Evolutionary conservation across 2,329 filamentous ascomycete species (phyloP).

Genomic region (Simplicillium aogashimaense): DNA sequence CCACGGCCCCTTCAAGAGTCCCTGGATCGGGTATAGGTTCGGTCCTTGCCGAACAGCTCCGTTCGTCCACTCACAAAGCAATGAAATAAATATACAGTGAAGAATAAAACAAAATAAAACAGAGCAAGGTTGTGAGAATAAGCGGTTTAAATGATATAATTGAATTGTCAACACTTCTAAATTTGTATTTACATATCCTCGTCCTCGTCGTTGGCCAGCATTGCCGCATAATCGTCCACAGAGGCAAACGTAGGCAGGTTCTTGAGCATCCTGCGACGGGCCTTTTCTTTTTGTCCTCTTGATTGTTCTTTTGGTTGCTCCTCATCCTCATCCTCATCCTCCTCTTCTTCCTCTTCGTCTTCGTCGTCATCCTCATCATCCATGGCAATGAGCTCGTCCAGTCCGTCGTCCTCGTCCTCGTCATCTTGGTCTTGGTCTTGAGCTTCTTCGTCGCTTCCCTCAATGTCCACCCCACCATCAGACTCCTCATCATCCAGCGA

Average conservation of each 20-base stretch:
- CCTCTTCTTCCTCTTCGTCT: slow-evolving; percentile 52
- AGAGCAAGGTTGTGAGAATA: no score
- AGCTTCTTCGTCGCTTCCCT: slow-evolving; percentile 25
- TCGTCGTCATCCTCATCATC: slow-evolving; percentile 27
- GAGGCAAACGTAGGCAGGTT: slow-evolving; percentile 87
- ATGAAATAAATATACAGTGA: no score
- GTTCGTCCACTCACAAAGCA: no score
- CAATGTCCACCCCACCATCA: slow-evolving; percentile 29
- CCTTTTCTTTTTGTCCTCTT: slow-evolving; percentile 18
- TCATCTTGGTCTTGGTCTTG: slow-evolving; percentile 36
- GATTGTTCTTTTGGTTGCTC: slow-evolving; percentile 16
- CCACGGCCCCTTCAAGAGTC: no score
- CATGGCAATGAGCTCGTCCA: slow-evolving; percentile 20
- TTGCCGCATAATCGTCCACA: slow-evolving; percentile 82
- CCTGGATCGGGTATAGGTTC: no score
- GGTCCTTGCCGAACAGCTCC: no score
- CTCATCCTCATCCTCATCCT: slow-evolving; percentile 27
- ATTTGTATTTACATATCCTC: slow-evolving; percentile 16
- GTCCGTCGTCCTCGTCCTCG: slow-evolving; percentile 38
- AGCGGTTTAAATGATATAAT: no score
- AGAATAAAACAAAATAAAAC: no score
- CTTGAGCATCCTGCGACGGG: slow-evolving; percentile 78
- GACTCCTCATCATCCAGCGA: slow-evolving; percentile 31
- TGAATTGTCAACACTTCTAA: neutral
- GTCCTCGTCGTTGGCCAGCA: slow-evolving; percentile 65